Evolutionary conservation across 2,329 filamentous ascomycete genomes (phyloP).

Genomic region (Colletotrichum liriopes): DNA sequence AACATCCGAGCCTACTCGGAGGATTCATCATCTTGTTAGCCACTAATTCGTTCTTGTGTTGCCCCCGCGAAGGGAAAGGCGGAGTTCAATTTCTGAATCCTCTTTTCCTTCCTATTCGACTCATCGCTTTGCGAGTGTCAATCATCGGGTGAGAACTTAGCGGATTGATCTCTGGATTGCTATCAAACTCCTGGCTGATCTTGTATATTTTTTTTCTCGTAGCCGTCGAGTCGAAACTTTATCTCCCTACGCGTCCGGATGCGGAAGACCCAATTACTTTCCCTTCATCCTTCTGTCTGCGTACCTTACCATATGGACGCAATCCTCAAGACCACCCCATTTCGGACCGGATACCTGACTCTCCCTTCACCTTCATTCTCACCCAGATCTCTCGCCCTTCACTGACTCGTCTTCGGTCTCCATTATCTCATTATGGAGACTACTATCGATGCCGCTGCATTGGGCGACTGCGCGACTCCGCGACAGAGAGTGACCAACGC

Average conservation of each 20-base stretch:
- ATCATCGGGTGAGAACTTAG: background rate
- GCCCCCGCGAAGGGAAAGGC: background rate
- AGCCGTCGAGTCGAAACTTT: background rate
- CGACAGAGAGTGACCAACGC: constrained; percentile 55
- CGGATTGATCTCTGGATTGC: background rate
- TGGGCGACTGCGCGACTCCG: background rate
- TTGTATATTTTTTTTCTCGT: background rate
- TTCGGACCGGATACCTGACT: background rate
- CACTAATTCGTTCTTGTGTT: background rate
- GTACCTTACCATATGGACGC: background rate
- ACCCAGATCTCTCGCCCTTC: background rate
- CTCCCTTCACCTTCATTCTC: background rate
- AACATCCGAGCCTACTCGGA: constrained; percentile 34
- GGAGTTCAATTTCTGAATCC: background rate
- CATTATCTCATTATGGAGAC: constrained; percentile 21
- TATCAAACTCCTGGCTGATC: background rate
- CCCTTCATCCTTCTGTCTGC: constrained; percentile 2
- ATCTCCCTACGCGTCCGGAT: constrained; percentile 12
- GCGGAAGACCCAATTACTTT: constrained; percentile 1
- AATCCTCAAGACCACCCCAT: background rate
- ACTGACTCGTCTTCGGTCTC: background rate
- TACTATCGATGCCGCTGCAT: constrained; percentile 16
- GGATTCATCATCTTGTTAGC: constrained; percentile 8
- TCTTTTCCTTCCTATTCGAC: background rate
- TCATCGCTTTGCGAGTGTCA: background rate